phyloP scores from a whole-genome alignment of 2,329 filamentous ascomycete species.

The Talaromyces sp. region DNA sequence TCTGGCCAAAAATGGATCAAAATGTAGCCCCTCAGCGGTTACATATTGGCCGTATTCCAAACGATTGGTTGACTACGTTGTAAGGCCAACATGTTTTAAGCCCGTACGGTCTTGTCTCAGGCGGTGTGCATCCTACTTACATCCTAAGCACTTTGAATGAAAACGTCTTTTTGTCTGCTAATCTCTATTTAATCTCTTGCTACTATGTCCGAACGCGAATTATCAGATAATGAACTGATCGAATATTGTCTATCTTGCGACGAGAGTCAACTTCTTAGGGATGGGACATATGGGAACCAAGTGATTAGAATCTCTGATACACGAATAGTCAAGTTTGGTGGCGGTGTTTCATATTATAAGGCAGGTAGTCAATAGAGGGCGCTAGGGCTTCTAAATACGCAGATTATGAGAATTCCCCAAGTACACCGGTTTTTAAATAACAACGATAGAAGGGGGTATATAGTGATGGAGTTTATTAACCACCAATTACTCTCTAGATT shows the following conservation, averaged over 20 bases:
- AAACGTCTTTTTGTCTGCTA: not conserved
- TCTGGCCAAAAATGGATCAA: no score
- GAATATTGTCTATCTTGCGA: constrained; percentile 5
- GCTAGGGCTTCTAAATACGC: not conserved
- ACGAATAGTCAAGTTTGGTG: constrained; percentile 23
- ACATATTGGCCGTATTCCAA: no score
- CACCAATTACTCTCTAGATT: constrained; percentile 23
- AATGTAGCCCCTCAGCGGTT: no score
- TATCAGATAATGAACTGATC: constrained; percentile 8
- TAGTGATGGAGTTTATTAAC: constrained; percentile 26
- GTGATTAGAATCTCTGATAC: constrained; percentile 23
- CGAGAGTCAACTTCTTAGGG: not conserved
- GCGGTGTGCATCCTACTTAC: not conserved
- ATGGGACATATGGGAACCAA: constrained; percentile 14
- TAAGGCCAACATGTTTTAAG: no score
- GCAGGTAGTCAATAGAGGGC: constrained; percentile 22
- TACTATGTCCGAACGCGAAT: not conserved
- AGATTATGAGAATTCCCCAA: constrained; percentile 9
- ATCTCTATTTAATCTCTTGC: not conserved
- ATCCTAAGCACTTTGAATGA: not conserved
- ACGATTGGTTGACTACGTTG: no score
- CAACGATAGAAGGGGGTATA: constrained; percentile 23
- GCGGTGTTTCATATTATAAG: constrained; percentile 22
- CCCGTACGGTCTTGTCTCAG: no score
- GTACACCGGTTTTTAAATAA: constrained; percentile 24